Percentiles rank a stretch among this genome's conserved stretches.
These are phyloP conservation scores for Neofusicoccum laricinum DNA, from an alignment of 2,329 filamentous ascomycete species.

Conservation along the genomic window DNA sequence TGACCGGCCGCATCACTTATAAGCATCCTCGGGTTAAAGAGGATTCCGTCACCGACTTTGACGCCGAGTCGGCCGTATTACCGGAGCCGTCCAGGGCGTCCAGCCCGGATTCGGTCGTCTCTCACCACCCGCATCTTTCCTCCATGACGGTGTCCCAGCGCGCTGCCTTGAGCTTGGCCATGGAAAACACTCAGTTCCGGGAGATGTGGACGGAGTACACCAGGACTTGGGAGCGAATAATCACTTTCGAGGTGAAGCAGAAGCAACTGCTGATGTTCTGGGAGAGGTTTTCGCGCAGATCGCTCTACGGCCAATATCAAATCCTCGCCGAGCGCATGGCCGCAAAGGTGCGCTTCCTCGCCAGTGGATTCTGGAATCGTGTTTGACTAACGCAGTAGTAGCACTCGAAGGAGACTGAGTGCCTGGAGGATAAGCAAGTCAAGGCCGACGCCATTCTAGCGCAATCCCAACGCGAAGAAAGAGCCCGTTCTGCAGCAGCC, in stretches of 20 bases:
- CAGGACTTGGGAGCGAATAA: constrained; percentile 10
- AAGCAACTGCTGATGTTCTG: constrained; percentile 6
- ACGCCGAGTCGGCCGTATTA: not conserved
- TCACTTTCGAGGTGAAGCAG: constrained; percentile 14
- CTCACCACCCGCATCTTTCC: not conserved
- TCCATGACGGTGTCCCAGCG: not conserved
- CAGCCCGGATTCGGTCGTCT: constrained; percentile 10
- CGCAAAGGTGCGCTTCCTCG: not conserved
- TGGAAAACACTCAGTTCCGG: constrained; percentile 3
- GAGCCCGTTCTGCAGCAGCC: constrained; percentile 43
- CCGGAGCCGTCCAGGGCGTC: constrained; percentile 8
- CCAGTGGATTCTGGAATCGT: not conserved
- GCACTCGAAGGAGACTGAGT: constrained; percentile 38
- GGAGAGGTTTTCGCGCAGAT: constrained; percentile 7
- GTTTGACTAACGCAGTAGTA: constrained; percentile 17
- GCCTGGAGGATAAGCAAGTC: constrained; percentile 46
- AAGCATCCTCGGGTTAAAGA: constrained; percentile 11
- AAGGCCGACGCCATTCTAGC: constrained; percentile 42
- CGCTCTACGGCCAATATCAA: not conserved
- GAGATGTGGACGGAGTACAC: constrained; percentile 11
- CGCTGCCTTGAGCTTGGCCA: not conserved
- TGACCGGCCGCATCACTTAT: constrained; percentile 5
- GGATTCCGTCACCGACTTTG: constrained; percentile 12
- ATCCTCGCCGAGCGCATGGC: not conserved
- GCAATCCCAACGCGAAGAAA: constrained; percentile 39